Conservation (phyloP, 805 yeast species). For the Vanderwaltozyma yarrowii region DNA sequence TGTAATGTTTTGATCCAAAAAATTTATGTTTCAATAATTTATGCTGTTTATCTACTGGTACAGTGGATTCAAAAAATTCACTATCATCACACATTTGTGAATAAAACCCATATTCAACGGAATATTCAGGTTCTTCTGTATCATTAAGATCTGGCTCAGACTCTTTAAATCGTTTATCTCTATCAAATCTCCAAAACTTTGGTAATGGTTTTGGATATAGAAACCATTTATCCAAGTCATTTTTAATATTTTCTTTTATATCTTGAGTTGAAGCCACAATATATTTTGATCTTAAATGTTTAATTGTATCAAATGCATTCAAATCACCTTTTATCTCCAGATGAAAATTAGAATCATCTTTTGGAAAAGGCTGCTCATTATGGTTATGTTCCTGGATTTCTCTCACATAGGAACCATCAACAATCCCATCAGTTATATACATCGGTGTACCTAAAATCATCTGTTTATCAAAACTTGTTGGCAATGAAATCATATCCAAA, state of each 20-base stretch:
- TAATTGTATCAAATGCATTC: conserved; percentile 12
- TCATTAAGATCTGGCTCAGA: conserved; percentile 16
- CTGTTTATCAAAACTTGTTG: conserved; percentile 24
- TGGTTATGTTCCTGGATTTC: not conserved
- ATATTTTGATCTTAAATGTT: conserved; percentile 58
- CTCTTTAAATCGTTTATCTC: conserved; percentile 18
- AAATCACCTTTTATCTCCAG: conserved; percentile 2
- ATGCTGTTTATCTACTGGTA: not conserved
- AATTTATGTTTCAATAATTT: conserved; percentile 1
- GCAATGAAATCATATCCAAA: conserved; percentile 22
- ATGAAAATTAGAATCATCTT: conserved; percentile 3
- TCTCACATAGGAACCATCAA: not conserved
- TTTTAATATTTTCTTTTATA: conserved; percentile 63
- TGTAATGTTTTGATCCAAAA: conserved; percentile 9
- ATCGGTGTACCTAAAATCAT: conserved; percentile 27
- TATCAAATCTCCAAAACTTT: conserved; percentile 33
- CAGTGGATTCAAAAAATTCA: conserved; percentile 4
- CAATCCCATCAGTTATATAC: conserved; percentile 6
- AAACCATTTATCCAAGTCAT: conserved; percentile 50
- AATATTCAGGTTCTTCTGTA: conserved; percentile 9
- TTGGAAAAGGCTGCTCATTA: conserved; percentile 13
- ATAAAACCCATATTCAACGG: conserved; percentile 7
- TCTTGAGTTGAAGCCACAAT: conserved; percentile 54
- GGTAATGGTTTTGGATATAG: conserved; percentile 70
- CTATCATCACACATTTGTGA: conserved; percentile 6